Conservation (phyloP, 306 rosid genomes). For the Purshia tridentata region DNA sequence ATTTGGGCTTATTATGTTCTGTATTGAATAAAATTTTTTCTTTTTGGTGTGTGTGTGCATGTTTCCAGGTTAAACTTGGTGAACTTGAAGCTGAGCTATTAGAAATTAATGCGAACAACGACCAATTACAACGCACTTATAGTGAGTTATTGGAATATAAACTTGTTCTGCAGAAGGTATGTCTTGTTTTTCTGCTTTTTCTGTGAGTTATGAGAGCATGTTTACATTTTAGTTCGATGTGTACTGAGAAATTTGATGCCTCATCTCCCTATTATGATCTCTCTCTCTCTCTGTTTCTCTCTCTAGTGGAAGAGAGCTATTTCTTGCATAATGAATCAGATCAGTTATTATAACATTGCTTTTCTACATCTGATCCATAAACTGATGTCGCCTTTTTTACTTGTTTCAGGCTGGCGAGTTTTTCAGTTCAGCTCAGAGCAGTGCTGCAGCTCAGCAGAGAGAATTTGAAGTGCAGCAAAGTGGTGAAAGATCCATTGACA, state of each 20-base stretch:
- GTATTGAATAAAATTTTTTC: constrained; percentile 10
- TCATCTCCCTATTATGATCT: background rate
- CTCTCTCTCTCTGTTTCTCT: too few relatives aligned
- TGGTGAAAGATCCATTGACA: constrained; percentile 62
- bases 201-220: background rate
- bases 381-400: constrained; percentile 2
- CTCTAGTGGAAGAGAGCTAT: background rate
- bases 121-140: constrained; percentile 60
- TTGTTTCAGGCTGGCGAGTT: constrained; percentile 71
- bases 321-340: background rate
- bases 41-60: background rate
- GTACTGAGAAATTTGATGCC: background rate
- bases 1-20: constrained; percentile 1
- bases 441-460: constrained; percentile 55
- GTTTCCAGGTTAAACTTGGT: constrained; percentile 56
- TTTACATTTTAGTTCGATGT: background rate
- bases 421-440: constrained; percentile 60
- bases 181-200: constrained; percentile 19
- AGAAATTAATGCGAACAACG: constrained; percentile 70
- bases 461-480: constrained; percentile 46
- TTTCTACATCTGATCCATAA: background rate
- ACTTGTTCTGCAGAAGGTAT: constrained; percentile 79
- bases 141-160: constrained; percentile 71
- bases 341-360: background rate
- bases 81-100: constrained; percentile 76